Evolutionary conservation across 208 protist genomes (phyloP), one percentile per base, ranked within the genome.

Genomic region (Trypanosoma theileri): DNA sequence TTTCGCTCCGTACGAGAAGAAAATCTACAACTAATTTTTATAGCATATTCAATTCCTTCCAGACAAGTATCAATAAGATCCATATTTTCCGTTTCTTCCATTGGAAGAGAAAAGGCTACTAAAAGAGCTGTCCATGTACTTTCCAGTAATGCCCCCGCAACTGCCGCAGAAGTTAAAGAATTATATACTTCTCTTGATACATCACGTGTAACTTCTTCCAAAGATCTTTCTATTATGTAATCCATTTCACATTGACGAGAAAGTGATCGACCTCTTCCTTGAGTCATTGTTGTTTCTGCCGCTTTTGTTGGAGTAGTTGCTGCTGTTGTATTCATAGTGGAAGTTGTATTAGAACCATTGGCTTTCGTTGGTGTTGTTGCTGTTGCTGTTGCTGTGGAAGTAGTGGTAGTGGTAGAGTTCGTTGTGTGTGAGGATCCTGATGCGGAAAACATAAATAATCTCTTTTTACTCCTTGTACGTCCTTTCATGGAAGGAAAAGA

Each of bases 91-190:
- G 42, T 73, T 53, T 80, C 66, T 31, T 94, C 88, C 21, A 94
- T 21, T 12, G 89, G 41, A 13, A 87, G 56, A 4, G 64, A 73
- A 24, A 93, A 80, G 4, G 87, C 73, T 17, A 78, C 72, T 10
- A 94, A 59, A 31, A 93, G 64, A 52, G 81, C 69, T 46, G 62
- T 71, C 88, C 88, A 94, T 4, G 73, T 66, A 42, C 69, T 61
- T 16, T 92, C 77, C 48, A 90, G 92, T 83, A 94, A 94, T 44
- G 88, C 67, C 26, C 48, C 67, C 21, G 67, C 67, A 21, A 73
- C 12, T 26, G 7, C 67, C 1, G 50, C 3, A 19, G 54, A 57
- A 42, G 10, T 31, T 1, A 51, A n/a, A 19, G 65, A 70, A 26
- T n/a, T 16, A 62, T 35, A 62, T 50, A 13, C 1, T 35, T 62